These are phyloP conservation scores for Podosphaera aphanis DNA, from an alignment of 2,329 filamentous ascomycete species.

Conservation along the genomic window DNA sequence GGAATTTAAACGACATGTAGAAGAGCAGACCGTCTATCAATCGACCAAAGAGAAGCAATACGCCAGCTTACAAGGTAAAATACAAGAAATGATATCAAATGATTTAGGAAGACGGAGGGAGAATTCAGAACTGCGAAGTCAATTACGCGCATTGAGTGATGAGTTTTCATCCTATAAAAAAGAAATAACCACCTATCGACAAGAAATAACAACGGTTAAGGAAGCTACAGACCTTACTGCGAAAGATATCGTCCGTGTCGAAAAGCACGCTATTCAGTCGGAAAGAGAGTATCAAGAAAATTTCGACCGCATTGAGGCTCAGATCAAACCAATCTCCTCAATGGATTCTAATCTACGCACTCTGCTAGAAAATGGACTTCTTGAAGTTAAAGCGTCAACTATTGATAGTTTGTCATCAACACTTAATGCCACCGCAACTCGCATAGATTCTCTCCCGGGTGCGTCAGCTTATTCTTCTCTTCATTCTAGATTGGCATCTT, in stretches of 20 bases:
- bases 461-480: neutral
- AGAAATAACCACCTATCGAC: neutral
- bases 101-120: neutral
- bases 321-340: neutral
- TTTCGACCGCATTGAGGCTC: neutral
- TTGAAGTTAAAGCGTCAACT: neutral
- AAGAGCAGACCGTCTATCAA: neutral
- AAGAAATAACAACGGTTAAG: neutral
- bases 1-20: neutral
- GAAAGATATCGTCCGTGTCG: neutral
- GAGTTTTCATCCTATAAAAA: neutral
- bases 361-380: neutral
- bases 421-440: neutral
- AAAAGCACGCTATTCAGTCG: neutral
- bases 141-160: constrained; percentile 1
- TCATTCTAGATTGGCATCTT: neutral
- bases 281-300: neutral
- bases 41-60: neutral
- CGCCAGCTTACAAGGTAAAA: neutral
- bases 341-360: neutral
- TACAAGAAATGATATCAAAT: neutral
- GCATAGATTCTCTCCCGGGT: neutral
- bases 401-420: neutral
- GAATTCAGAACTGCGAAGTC: neutral
- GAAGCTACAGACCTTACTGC: neutral